Percentiles rank a stretch among this genome's conserved stretches.
Evolutionary conservation across 495 filamentous ascomycete genomes (phyloP).

Genomic region (Penicillium cosmopolitanum): DNA sequence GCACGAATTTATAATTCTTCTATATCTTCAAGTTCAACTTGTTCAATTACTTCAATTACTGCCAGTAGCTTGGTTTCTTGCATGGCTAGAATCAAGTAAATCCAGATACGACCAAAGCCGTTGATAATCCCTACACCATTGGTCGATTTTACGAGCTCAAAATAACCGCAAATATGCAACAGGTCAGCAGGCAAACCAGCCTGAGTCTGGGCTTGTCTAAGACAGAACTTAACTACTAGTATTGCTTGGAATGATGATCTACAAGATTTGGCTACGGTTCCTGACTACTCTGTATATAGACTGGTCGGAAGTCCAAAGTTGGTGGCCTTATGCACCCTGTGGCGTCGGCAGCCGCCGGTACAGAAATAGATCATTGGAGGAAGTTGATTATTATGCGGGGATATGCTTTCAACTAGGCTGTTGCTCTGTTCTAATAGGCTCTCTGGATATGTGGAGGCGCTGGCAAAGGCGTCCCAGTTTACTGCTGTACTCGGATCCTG

Average conservation of each 20-base stretch:
- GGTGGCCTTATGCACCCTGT: slow-evolving; percentile 1
- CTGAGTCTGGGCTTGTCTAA: background rate
- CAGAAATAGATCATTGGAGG: slow-evolving; percentile 2
- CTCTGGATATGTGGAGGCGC: background rate
- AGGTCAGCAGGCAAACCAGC: background rate
- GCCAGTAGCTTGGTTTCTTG: no score
- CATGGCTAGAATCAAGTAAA: no score
- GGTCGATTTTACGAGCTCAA: background rate
- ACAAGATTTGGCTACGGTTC: background rate
- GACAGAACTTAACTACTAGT: background rate
- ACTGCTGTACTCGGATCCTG: background rate
- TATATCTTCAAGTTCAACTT: background rate
- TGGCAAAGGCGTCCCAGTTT: slow-evolving; percentile 1
- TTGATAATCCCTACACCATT: background rate
- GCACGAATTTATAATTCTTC: slow-evolving; percentile 24
- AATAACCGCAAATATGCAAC: background rate
- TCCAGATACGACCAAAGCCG: background rate
- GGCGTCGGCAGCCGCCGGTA: background rate
- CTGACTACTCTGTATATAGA: background rate
- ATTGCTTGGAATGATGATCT: background rate
- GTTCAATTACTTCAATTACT: background rate
- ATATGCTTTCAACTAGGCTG: background rate
- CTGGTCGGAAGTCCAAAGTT: background rate
- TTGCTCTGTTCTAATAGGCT: background rate
- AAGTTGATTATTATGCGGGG: background rate